Percentiles rank a stretch among this genome's conserved stretches.
Conservation (phyloP, 208 protist species). For the Vickermania ingenoplastis region DNA sequence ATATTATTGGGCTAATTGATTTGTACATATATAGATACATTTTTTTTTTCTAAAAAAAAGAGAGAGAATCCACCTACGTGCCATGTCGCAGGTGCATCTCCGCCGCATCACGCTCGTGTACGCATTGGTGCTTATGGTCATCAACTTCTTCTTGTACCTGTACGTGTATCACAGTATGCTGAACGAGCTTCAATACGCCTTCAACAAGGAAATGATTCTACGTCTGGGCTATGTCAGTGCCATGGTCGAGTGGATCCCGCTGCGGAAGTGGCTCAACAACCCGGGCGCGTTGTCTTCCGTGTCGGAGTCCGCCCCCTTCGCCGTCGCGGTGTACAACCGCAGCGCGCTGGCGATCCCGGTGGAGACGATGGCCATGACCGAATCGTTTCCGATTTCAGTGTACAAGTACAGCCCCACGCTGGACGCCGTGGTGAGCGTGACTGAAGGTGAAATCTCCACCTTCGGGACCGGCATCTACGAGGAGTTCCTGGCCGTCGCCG, state of each 20-base stretch:
- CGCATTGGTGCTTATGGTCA: neutral
- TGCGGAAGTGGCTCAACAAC: neutral
- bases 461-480: neutral
- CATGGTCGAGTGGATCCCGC: neutral
- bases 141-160: neutral
- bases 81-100: neutral
- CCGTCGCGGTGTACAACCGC: neutral
- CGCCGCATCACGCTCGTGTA: neutral
- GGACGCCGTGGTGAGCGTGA: neutral
- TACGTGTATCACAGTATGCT: neutral
- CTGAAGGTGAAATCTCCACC: neutral
- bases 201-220: neutral
- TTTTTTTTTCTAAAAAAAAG: no score
- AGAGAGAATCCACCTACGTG: no score
- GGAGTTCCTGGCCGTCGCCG: neutral
- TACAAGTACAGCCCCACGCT: constrained; percentile 1
- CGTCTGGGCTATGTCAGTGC: neutral
- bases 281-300: neutral
- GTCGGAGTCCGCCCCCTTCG: neutral
- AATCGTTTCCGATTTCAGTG: neutral
- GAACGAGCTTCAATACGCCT: neutral
- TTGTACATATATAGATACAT: no score
- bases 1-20: no score
- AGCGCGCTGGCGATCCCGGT: neutral
- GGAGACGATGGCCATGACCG: neutral